A percentile compares a stretch with the other conserved stretches of the same genome.
Conservation (phyloP, 768 basidiomycete genomes). For the Auriscalpium vulgare region DNA sequence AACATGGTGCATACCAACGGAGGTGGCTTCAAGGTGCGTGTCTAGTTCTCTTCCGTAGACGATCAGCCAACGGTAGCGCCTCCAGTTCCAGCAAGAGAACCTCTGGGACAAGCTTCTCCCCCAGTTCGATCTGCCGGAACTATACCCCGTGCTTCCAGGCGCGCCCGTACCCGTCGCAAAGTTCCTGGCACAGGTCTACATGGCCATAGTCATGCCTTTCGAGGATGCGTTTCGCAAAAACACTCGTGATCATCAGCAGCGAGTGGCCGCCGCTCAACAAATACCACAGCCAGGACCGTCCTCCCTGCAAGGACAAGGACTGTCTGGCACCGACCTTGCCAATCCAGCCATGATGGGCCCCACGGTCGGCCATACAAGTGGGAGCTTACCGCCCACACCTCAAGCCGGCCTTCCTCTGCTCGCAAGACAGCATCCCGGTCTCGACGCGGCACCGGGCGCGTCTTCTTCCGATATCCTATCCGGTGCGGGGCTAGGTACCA, state of each 20-base stretch:
- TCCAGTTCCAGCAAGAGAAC: slow-evolving; percentile 11
- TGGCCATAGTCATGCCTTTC: slow-evolving; percentile 56
- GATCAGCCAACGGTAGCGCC: slow-evolving; percentile 1
- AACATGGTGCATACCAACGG: slow-evolving; percentile 50
- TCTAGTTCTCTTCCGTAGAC: neutral
- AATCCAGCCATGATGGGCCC: slow-evolving; percentile 7
- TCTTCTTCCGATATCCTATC: slow-evolving; percentile 9
- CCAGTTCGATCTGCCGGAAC: slow-evolving; percentile 32
- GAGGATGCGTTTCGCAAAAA: slow-evolving; percentile 65
- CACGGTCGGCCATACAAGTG: slow-evolving; percentile 6
- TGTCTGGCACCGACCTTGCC: slow-evolving; percentile 1
- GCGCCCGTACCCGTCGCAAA: slow-evolving; percentile 38
- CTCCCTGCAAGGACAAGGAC: too few species aligned
- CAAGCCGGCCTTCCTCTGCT: slow-evolving; percentile 7
- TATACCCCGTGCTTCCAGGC: slow-evolving; percentile 23
- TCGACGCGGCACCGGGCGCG: slow-evolving; percentile 2
- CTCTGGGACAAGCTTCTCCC: slow-evolving; percentile 25
- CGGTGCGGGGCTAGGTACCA: slow-evolving; percentile 1
- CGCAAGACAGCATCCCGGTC: slow-evolving; percentile 5
- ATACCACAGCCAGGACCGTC: slow-evolving; percentile 12
- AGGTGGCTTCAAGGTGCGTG: slow-evolving; percentile 51
- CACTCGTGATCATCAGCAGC: slow-evolving; percentile 50
- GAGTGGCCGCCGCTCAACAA: slow-evolving; percentile 36
- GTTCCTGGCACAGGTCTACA: slow-evolving; percentile 52
- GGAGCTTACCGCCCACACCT: neutral